Base-by-base conservation (phyloP, 2,329 filamentous ascomycete genomes). In the Myotisia sp. region DNA sequence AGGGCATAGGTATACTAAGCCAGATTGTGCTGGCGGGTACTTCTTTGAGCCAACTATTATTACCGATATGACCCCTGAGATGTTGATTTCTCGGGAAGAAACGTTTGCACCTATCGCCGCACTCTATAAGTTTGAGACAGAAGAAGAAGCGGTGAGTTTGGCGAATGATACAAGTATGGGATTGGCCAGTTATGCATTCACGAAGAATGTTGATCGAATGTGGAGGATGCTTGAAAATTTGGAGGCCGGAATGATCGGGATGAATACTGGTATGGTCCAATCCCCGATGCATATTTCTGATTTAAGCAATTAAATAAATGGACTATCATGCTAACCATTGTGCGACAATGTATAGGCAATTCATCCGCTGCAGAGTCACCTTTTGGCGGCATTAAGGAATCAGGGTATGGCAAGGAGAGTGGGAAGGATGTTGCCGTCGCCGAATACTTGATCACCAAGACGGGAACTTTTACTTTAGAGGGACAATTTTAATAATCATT, bases 21-120 rank as follows among this genome's bases (percentile, higher is more conserved):
- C 19, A 14, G 63, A 61, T 1, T 65, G 66, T n/a, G 66, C 67
- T 37, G 70, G 71, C 39, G 68, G 68, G 42, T 81, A 76, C 54
- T 83, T 79, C 61, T 79, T 80, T 53, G 67, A 77, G 49, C 76
- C 74, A 1, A 80, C 76, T 0, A 68, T 80, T 36, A 65, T 81
- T 26, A 65, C 65, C 0, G 66, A 68, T 3, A 70, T 74, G 41
- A 72, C 63, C 5, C 55, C 62, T 6, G 63, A 72, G 2, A 78
- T 79, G 73, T 44, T 61, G 19, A 62, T 70, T 23, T 63, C 60
- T 2, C 56, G 60, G 1, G 75, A 80, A 44, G 76, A 80, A 54
- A 71, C 68, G 0, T 80, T 81, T 45, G 74, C 71, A 0, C 76
- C 76, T 0, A 64, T 80, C 21, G 62, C 68, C 16, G 74, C 74